Base-by-base conservation (phyloP, 768 basidiomycete genomes). In the Kwoniella sp. region DNA sequence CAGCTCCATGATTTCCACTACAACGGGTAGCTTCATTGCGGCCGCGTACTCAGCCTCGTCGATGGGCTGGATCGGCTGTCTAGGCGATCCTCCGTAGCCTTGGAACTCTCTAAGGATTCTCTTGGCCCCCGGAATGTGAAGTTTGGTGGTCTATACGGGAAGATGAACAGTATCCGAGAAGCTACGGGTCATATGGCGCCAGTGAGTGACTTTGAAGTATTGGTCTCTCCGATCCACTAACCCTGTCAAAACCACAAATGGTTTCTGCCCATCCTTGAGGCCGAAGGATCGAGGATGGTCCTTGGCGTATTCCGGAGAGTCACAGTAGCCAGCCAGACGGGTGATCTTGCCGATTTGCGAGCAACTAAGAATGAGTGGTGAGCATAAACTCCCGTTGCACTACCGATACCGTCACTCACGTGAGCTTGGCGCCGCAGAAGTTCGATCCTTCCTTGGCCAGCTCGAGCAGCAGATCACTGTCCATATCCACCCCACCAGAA, bases 281-380 rank as follows among this genome's bases (percentile, higher is more conserved):
- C 82, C 75, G 73, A 86, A 85, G 80, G 85, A 86, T 75, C 90
- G 87, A 52, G 90, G 89, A 79, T 88, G 81, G 25, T 78, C 71
- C 21, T 82, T 73, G n/a, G 80, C 68, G 78, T 90, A 92, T 6
- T 81, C 74, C 4, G 85, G 77, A 46, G 80, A 80, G 12, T 88
- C 84, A 9, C 89, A 84, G 7, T 83, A 81, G 48, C 87, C 86
- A 47, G 87, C 86, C 66, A 92, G 87, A 68, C 91, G 85, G 26
- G 90, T 89, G 68, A 92, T 83, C 80, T 92, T 92, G 50, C 91
- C 91, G 67, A 93, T 89, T 75, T 89, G 89, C n/a, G 89, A 90
- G 72, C 91, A 93, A 37, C 90, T 91, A 69, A 64, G 22, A 40
- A n/a, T n/a, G n/a, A 33, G 33, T 33, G 33, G 33, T 33, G 7